phyloP scores from a whole-genome alignment of 257 asterid species.

The Jasminum sambac region DNA sequence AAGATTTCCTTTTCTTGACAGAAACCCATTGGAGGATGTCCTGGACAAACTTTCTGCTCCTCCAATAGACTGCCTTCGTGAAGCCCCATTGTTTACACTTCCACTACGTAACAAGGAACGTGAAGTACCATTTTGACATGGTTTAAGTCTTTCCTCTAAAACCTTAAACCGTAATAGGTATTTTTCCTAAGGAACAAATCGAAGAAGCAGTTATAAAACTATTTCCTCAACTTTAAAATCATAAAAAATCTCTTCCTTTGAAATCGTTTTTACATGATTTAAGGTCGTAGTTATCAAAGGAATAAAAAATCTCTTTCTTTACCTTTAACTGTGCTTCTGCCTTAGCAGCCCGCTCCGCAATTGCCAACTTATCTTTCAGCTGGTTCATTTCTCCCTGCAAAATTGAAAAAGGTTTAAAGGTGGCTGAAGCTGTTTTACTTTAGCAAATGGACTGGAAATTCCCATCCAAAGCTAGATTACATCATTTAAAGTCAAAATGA shows the following conservation, averaged over 20 bases:
- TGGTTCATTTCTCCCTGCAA: slow-evolving; percentile 78
- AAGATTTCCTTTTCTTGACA: slow-evolving; percentile 38
- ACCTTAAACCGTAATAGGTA: slow-evolving; percentile 82
- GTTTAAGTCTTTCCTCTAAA: slow-evolving; percentile 76
- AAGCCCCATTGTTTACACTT: slow-evolving; percentile 47
- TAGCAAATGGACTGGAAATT: background rate
- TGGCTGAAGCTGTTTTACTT: background rate
- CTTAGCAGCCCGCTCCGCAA: slow-evolving; percentile 84
- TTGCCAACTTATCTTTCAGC: slow-evolving; percentile 71
- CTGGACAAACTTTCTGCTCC: slow-evolving; percentile 55
- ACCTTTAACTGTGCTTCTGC: slow-evolving; percentile 83
- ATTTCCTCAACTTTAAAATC: slow-evolving; percentile 53
- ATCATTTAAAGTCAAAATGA: slow-evolving; percentile 16
- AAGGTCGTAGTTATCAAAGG: no score
- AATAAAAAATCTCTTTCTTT: slow-evolving; percentile 4
- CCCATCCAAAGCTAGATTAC: background rate
- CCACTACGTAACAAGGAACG: slow-evolving; percentile 48
- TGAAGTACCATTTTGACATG: slow-evolving; percentile 42
- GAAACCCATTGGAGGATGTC: slow-evolving; percentile 48
- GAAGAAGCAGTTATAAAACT: slow-evolving; percentile 17
- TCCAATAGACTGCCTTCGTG: slow-evolving; percentile 65
- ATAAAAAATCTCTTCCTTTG: no score
- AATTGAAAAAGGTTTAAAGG: slow-evolving; percentile 17
- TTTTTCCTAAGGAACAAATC: slow-evolving; percentile 60
- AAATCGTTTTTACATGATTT: no score